Evolutionary conservation across 345 rosid genomes (phyloP).

Genomic region (Jatropha curcas): DNA sequence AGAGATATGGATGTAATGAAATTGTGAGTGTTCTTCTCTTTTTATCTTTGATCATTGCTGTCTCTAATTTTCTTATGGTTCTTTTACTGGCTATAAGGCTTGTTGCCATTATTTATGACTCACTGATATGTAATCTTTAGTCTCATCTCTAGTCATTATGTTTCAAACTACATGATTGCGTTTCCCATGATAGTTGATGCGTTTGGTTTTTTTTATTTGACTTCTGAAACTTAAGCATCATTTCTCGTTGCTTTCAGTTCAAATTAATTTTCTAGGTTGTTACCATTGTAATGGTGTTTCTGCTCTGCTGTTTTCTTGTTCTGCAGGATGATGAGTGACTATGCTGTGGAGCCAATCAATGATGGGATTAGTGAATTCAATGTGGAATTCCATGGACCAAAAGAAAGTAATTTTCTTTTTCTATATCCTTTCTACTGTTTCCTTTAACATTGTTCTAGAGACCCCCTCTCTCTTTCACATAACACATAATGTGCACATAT

Average conservation of each 20-base stretch:
- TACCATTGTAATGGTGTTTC: neutral
- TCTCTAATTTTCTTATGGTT: neutral
- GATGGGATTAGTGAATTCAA: conserved; percentile 74
- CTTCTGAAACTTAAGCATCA: neutral
- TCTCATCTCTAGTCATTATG: neutral
- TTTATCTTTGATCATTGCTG: neutral
- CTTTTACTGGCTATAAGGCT: neutral
- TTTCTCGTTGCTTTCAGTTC: neutral
- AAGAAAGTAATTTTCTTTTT: conserved; percentile 49
- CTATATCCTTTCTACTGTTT: neutral
- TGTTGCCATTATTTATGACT: neutral
- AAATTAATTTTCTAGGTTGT: neutral
- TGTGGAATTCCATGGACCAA: conserved; percentile 72
- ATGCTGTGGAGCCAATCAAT: conserved; percentile 65
- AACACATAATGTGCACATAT: neutral
- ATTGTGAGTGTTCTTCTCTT: conserved; percentile 18
- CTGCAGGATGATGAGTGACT: conserved; percentile 73
- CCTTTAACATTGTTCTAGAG: neutral
- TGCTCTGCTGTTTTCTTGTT: neutral
- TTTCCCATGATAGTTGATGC: neutral
- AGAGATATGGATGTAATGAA: conserved; percentile 49
- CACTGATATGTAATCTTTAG: neutral
- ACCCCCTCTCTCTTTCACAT: neutral
- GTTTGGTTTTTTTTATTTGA: neutral
- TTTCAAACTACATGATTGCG: neutral